Conservation (phyloP, 106 monocot genomes). For the Dendrobium chrysotoxum region DNA sequence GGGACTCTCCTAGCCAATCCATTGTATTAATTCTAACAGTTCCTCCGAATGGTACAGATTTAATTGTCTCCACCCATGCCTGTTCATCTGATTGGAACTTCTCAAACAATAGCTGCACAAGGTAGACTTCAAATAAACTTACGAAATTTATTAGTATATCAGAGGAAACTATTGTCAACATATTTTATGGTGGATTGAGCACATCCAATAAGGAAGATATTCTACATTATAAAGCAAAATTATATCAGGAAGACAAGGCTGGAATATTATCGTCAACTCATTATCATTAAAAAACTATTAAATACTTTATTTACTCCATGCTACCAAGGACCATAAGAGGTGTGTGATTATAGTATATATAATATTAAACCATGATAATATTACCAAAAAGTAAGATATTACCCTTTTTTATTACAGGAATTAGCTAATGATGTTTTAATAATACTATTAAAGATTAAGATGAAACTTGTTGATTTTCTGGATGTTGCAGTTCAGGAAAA, state of each 20-base stretch:
- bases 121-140: not conserved
- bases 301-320: not conserved
- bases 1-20: conserved; percentile 95
- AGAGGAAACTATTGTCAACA: not conserved
- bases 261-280: no score
- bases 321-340: not conserved
- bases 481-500: not conserved
- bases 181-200: not conserved
- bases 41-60: conserved; percentile 59
- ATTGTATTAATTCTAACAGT: conserved; percentile 77
- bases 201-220: not conserved
- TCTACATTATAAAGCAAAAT: not conserved
- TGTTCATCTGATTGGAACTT: conserved; percentile 88
- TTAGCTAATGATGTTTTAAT: not conserved
- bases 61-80: conserved; percentile 89
- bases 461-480: not conserved
- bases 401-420: not conserved
- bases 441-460: not conserved
- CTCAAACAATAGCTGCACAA: conserved; percentile 68
- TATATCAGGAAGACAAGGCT: not conserved
- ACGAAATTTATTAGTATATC: not conserved
- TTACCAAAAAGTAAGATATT: not conserved
- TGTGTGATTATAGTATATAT: not conserved
- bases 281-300: not conserved
- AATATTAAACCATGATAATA: not conserved